These are phyloP conservation scores for Fusarium sp. DNA, from an alignment of 2,329 filamentous ascomycete genomes.

Conservation along the genomic window DNA sequence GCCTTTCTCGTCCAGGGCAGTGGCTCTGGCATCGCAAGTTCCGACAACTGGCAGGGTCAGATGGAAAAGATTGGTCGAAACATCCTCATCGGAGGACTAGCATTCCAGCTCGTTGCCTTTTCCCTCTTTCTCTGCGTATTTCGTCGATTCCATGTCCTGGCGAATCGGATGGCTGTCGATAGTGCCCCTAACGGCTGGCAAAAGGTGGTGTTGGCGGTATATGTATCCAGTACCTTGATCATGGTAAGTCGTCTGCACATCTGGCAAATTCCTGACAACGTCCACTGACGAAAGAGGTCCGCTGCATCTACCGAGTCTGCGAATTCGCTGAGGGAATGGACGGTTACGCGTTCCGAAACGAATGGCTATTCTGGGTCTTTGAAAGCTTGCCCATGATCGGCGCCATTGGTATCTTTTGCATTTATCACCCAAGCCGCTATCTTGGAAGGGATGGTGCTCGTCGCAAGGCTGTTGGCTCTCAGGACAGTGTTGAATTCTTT, in stretches of 20 bases:
- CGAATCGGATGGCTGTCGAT: conserved; percentile 30
- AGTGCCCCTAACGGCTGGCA: conserved; percentile 51
- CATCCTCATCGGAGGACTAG: conserved; percentile 57
- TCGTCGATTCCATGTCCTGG: conserved; percentile 52
- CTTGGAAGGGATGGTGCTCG: conserved; percentile 42
- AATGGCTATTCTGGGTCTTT: conserved; percentile 66
- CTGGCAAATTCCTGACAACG: neutral
- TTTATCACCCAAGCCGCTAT: conserved; percentile 60
- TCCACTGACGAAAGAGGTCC: conserved; percentile 48
- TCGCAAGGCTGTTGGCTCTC: conserved; percentile 1
- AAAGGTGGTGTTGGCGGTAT: conserved; percentile 56
- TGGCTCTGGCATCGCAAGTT: conserved; percentile 58
- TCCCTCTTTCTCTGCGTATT: conserved; percentile 55
- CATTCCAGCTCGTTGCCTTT: conserved; percentile 56
- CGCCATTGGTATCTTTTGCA: conserved; percentile 61
- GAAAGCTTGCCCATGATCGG: conserved; percentile 61
- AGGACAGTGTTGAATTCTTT: conserved; percentile 24
- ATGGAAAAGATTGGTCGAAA: conserved; percentile 53
- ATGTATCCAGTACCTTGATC: conserved; percentile 58
- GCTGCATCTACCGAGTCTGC: conserved; percentile 65
- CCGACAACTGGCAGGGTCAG: conserved; percentile 56
- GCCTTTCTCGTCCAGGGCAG: conserved; percentile 58
- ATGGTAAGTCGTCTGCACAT: conserved; percentile 50
- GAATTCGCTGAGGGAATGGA: conserved; percentile 65
- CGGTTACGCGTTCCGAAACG: conserved; percentile 61